phyloP scores from a whole-genome alignment of 139 green algal genomes.

The Gonium pectorale region DNA sequence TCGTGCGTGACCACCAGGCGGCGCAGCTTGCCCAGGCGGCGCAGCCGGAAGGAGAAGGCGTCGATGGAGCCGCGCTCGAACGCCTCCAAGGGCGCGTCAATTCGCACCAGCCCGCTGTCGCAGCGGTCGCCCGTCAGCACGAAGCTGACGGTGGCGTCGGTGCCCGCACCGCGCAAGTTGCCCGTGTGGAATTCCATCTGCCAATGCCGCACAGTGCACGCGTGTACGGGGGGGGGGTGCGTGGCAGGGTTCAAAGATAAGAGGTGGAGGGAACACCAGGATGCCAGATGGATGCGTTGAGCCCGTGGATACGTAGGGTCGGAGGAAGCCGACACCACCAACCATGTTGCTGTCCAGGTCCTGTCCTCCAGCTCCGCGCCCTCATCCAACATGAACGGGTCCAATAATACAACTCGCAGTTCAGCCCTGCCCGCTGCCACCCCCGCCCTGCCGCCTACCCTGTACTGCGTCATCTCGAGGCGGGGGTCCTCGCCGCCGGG shows the following conservation, averaged over 20 bases:
- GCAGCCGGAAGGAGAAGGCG: conserved; percentile 51
- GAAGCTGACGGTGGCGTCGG: conserved; percentile 66
- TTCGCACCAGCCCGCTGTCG: conserved; percentile 44
- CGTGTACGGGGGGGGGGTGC: no score
- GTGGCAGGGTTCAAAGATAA: no score
- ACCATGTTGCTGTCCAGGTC: no score
- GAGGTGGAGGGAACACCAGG: no score
- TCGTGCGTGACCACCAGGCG: conserved; percentile 63
- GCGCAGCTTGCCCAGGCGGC: conserved; percentile 45
- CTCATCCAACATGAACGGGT: no score
- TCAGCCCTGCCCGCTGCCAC: no score
- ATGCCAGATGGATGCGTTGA: no score
- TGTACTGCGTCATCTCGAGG: conserved; percentile 52
- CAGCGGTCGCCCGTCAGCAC: conserved; percentile 55
- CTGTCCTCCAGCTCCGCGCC: no score
- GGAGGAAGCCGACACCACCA: no score
- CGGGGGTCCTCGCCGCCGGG: conserved; percentile 49
- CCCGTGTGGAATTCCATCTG: conserved; percentile 68
- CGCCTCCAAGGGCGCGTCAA: conserved; percentile 55
- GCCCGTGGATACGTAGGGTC: no score
- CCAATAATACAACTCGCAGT: no score
- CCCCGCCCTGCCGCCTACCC: conserved; percentile 41
- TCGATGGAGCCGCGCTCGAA: conserved; percentile 65
- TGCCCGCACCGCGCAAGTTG: conserved; percentile 60
- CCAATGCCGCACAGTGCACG: no score